These are phyloP conservation scores for Cenchrus americanus DNA, from an alignment of 176 grass and related monocot species.

Conservation along the genomic window DNA sequence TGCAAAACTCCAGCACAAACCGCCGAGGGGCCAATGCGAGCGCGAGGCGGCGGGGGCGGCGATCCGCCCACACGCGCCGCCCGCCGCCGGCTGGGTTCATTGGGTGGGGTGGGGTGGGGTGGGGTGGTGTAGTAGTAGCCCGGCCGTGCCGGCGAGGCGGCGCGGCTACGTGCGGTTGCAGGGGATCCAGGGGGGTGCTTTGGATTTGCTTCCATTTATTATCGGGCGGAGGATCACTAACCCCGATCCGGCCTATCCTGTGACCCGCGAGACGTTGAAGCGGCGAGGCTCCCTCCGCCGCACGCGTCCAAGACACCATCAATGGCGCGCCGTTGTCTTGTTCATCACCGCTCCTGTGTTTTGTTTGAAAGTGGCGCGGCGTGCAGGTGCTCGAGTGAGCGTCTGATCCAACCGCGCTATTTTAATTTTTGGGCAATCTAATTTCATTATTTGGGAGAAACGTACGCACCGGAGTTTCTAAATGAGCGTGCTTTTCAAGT, in stretches of 20 bases:
- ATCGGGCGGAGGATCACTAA: neutral
- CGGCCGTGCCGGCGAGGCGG: neutral
- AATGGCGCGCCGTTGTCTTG: neutral
- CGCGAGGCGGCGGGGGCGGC: neutral
- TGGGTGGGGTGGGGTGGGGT: too few species aligned
- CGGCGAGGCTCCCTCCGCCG: neutral
- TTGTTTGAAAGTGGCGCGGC: neutral
- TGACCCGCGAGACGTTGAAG: slow-evolving; percentile 8
- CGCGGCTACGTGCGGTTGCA: neutral
- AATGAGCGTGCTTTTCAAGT: too few species aligned
- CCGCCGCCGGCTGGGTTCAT: neutral
- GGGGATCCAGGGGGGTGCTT: neutral
- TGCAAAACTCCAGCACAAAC: neutral
- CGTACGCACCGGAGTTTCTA: too few species aligned
- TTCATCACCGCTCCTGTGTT: neutral
- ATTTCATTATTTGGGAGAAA: too few species aligned
- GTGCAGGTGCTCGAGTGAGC: neutral
- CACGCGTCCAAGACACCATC: slow-evolving; percentile 24
- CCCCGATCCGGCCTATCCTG: neutral
- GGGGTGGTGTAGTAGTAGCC: neutral
- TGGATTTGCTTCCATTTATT: slow-evolving; percentile 19
- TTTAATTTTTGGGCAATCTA: too few species aligned
- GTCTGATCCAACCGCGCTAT: neutral
- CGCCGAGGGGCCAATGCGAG: neutral
- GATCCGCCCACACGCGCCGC: neutral